These are phyloP conservation scores for Aspergillus tamarii DNA, from an alignment of 2,329 filamentous ascomycete species.

Conservation along the genomic window DNA sequence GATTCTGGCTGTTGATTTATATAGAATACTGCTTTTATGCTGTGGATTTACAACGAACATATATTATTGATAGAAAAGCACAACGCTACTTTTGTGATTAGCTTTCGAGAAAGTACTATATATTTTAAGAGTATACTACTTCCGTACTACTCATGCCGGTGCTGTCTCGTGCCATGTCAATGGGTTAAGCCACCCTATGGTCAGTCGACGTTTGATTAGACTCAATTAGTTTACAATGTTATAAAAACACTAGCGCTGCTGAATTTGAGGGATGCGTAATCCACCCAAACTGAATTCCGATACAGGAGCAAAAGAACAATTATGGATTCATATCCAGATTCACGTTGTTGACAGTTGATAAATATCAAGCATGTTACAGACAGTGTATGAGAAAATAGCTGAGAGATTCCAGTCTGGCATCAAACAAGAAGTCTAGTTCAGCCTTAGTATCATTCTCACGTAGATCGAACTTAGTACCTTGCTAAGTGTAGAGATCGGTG, in stretches of 20 bases:
- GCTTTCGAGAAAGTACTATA: too few relatives aligned
- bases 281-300: too few relatives aligned
- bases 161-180: too few relatives aligned
- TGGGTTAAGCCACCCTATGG: not conserved
- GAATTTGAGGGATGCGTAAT: too few relatives aligned
- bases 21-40: not conserved
- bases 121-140: too few relatives aligned
- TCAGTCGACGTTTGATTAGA: not conserved
- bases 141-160: too few relatives aligned
- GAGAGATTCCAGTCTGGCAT: not conserved
- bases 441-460: not conserved
- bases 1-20: not conserved
- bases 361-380: not conserved
- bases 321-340: not conserved
- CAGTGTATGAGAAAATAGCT: not conserved
- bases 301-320: not conserved
- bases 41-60: not conserved
- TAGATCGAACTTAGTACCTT: not conserved
- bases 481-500: too few relatives aligned
- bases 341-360: not conserved
- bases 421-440: not conserved
- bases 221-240: not conserved
- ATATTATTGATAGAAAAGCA: too few relatives aligned
- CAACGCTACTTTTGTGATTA: too few relatives aligned
- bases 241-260: too few relatives aligned